Conservation (phyloP, 495 filamentous ascomycete species). For the Lindgomyces ingoldianus region DNA sequence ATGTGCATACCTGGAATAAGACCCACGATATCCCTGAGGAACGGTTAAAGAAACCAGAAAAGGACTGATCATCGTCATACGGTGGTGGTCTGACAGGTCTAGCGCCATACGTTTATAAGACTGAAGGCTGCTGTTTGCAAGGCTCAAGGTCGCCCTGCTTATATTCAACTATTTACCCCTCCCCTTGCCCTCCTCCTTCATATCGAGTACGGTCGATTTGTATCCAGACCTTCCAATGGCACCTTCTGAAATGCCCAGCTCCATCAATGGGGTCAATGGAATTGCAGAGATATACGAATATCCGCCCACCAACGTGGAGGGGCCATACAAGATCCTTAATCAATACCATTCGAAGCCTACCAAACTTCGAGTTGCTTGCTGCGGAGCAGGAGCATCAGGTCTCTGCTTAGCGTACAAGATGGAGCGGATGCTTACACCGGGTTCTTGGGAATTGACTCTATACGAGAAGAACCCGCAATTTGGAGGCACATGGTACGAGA, state of each 20-base stretch:
- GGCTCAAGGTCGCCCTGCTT: slow-evolving; percentile 1
- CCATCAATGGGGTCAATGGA: slow-evolving; percentile 38
- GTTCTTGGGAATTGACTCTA: slow-evolving; percentile 38
- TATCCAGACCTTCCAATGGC: slow-evolving; percentile 15
- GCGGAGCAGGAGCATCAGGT: slow-evolving; percentile 41
- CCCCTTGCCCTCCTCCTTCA: not conserved
- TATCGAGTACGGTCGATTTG: not conserved
- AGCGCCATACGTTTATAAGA: not conserved
- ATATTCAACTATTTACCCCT: not conserved
- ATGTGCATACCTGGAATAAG: slow-evolving; percentile 10
- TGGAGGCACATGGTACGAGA: slow-evolving; percentile 42
- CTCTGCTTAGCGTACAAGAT: slow-evolving; percentile 45
- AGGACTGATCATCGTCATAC: slow-evolving; percentile 16
- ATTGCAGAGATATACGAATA: slow-evolving; percentile 36
- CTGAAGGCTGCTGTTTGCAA: not conserved
- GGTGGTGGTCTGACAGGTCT: slow-evolving; percentile 23
- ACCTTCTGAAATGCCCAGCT: slow-evolving; percentile 39
- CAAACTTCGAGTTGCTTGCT: slow-evolving; percentile 39
- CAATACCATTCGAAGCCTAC: slow-evolving; percentile 42
- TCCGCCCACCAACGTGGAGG: slow-evolving; percentile 37
- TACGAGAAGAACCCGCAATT: slow-evolving; percentile 38
- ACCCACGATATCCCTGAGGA: slow-evolving; percentile 16
- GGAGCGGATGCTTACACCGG: slow-evolving; percentile 40
- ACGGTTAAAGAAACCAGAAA: slow-evolving; percentile 28
- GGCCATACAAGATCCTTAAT: slow-evolving; percentile 38